Evolutionary conservation across 345 rosid species (phyloP).

Genomic region (Microthlaspi erraticum): DNA sequence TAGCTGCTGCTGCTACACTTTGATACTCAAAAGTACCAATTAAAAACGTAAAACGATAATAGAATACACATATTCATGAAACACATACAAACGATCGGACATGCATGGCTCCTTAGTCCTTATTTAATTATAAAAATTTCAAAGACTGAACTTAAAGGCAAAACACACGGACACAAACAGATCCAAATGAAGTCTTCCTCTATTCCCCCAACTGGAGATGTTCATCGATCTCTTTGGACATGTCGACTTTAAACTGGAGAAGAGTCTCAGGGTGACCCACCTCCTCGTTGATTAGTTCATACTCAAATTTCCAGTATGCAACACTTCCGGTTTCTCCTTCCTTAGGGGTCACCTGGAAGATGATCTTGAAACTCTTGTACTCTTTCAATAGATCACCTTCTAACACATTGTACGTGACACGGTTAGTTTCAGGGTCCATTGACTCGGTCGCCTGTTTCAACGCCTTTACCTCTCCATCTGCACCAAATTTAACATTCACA

Average conservation of each 20-base stretch:
- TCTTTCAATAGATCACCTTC: constrained; percentile 36
- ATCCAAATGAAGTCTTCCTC: not conserved
- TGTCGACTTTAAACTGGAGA: constrained; percentile 18
- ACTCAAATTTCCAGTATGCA: constrained; percentile 39
- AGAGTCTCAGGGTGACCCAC: constrained; percentile 41
- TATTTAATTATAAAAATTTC: constrained; percentile 15
- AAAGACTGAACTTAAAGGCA: not conserved
- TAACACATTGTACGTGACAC: not conserved
- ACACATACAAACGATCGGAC: constrained; percentile 15
- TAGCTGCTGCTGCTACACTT: too few relatives aligned
- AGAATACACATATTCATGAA: too few relatives aligned
- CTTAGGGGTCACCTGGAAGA: constrained; percentile 23
- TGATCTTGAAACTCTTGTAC: constrained; percentile 25
- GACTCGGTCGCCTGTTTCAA: constrained; percentile 2
- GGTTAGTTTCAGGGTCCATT: constrained; percentile 22
- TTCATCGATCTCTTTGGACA: constrained; percentile 38
- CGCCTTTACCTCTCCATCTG: constrained; percentile 33
- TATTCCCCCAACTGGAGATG: constrained; percentile 21
- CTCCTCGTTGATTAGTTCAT: constrained; percentile 42
- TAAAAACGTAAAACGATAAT: too few relatives aligned
- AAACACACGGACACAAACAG: too few relatives aligned
- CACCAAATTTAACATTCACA: not conserved
- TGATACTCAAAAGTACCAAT: not conserved
- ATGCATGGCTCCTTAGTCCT: constrained; percentile 1
- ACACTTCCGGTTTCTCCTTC: constrained; percentile 24